phyloP scores from a whole-genome alignment of 768 basidiomycete species.

The Cystobasidium tubakii region DNA sequence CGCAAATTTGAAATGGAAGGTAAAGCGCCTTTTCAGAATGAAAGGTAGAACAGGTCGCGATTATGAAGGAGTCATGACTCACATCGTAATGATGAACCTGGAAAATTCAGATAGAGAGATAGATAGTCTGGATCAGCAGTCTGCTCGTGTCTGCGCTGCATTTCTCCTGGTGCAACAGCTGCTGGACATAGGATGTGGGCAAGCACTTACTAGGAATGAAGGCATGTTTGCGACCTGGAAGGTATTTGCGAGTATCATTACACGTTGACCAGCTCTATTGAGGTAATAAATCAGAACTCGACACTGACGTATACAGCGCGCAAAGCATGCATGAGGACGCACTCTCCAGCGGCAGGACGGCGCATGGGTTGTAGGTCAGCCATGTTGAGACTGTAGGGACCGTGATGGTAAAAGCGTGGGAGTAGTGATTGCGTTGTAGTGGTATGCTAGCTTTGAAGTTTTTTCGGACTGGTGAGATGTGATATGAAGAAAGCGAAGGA shows the following conservation, averaged over 20 bases:
- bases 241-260: conserved; percentile 19
- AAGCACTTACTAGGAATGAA: neutral
- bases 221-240: conserved; percentile 9
- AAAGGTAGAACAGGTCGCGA: too few species aligned
- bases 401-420: neutral
- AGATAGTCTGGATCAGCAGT: too few species aligned
- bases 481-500: neutral
- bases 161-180: neutral
- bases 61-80: too few species aligned
- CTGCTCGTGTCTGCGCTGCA: too few species aligned
- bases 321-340: too few species aligned
- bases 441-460: neutral
- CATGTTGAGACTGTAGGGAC: neutral
- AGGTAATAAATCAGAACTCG: neutral
- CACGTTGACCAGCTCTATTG: neutral
- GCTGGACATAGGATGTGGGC: neutral
- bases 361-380: neutral
- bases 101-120: neutral
- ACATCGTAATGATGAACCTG: neutral
- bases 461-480: neutral
- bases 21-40: too few species aligned
- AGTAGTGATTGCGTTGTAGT: neutral
- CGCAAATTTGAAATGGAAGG: too few species aligned
- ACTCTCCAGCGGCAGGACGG: conserved; percentile 5
- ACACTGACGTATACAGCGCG: too few species aligned